phyloP scores from a whole-genome alignment of 306 rosid genomes.

The Delonix regia region DNA sequence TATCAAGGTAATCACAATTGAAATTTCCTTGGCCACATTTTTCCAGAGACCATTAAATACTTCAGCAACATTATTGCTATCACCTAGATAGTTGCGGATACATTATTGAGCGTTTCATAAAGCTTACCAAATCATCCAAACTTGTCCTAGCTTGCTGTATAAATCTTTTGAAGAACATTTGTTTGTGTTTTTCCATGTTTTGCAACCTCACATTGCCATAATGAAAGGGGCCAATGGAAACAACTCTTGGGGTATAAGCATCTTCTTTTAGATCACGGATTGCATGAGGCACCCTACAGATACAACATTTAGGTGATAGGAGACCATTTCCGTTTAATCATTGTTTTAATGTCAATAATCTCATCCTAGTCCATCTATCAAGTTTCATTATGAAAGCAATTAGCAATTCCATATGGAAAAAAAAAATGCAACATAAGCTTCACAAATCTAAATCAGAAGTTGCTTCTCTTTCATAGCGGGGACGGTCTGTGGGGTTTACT shows the following conservation, averaged over 20 bases:
- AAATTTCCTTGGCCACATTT: background rate
- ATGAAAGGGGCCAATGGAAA: background rate
- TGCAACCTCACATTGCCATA: background rate
- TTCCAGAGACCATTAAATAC: background rate
- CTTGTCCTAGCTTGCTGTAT: background rate
- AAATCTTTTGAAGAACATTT: background rate
- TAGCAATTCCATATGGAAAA: too few relatives aligned
- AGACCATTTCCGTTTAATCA: too few relatives aligned
- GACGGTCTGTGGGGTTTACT: conserved; percentile 62
- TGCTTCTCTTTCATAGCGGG: conserved; percentile 76
- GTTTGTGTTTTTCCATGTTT: background rate
- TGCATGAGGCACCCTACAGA: background rate
- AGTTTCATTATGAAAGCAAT: too few relatives aligned
- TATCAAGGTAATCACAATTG: background rate
- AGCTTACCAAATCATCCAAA: background rate
- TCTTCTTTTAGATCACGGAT: background rate
- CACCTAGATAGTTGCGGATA: background rate
- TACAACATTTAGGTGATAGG: background rate
- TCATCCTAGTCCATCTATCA: too few relatives aligned
- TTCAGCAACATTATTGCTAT: conserved; percentile 5
- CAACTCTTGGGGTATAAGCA: background rate
- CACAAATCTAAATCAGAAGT: conserved; percentile 68
- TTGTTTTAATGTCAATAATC: too few relatives aligned
- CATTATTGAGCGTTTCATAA: too few relatives aligned
- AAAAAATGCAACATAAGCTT: too few relatives aligned